Conservation (phyloP, 2,329 filamentous ascomycete genomes). For the Kalaharituber pfeilii region DNA sequence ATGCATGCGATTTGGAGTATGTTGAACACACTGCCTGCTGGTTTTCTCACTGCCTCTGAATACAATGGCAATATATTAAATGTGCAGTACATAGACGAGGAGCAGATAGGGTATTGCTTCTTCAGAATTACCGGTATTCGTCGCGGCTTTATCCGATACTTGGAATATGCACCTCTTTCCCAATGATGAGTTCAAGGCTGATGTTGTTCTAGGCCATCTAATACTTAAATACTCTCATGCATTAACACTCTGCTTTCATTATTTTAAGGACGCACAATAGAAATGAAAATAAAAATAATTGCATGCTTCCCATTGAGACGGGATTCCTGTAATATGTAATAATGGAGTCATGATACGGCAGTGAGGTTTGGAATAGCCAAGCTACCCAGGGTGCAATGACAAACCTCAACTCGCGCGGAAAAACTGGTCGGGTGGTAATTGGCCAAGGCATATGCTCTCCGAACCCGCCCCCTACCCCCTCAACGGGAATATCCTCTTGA, state of each 20-base stretch:
- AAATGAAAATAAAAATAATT: neutral
- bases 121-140: too few relatives aligned
- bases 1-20: neutral
- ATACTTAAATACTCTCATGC: neutral
- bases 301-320: neutral
- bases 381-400: neutral
- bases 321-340: too few relatives aligned
- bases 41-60: neutral
- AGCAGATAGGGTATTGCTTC: too few relatives aligned
- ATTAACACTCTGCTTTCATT: neutral
- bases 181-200: too few relatives aligned
- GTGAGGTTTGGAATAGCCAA: neutral
- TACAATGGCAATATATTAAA: neutral
- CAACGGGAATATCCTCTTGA: neutral
- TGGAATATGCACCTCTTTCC: neutral
- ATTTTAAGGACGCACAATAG: neutral
- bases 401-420: neutral
- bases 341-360: neutral
- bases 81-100: neutral
- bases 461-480: neutral
- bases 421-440: neutral
- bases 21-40: neutral
- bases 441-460: too few relatives aligned
- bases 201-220: too few relatives aligned
- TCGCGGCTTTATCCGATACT: too few relatives aligned